Conservation (phyloP, 495 filamentous ascomycete species). For the Platismatia glauca region DNA sequence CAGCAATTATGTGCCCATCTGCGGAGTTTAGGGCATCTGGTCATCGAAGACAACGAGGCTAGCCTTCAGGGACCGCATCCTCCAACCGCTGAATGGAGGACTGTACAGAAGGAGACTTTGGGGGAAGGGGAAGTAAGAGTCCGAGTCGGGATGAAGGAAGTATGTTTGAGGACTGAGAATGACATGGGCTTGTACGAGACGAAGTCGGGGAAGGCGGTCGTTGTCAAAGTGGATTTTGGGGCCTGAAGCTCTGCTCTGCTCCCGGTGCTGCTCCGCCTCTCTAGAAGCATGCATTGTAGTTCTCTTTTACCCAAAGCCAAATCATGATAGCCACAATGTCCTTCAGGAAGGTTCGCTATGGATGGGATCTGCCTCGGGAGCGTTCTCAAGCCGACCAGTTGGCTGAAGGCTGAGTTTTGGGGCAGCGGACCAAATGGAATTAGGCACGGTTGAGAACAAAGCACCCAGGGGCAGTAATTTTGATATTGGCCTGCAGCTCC, state of each 20-base stretch:
- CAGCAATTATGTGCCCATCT: slow-evolving; percentile 17
- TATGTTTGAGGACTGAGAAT: slow-evolving; percentile 26
- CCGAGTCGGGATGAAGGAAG: slow-evolving; percentile 18
- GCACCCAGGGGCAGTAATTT: not conserved
- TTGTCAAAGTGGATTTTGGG: slow-evolving; percentile 19
- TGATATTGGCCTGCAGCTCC: not conserved
- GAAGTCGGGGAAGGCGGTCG: slow-evolving; percentile 22
- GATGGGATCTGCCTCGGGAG: no score
- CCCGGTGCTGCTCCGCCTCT: not conserved
- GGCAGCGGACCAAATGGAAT: not conserved
- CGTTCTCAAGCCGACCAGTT: not conserved
- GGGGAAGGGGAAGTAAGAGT: slow-evolving; percentile 15
- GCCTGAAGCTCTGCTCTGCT: not conserved
- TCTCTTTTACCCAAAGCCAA: not conserved
- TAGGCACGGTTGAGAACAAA: not conserved
- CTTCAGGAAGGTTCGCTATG: not conserved
- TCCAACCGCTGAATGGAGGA: slow-evolving; percentile 5
- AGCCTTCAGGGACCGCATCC: not conserved
- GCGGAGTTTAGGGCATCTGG: slow-evolving; percentile 12
- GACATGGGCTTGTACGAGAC: slow-evolving; percentile 31
- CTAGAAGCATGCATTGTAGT: not conserved
- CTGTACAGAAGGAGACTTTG: not conserved
- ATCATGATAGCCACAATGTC: not conserved
- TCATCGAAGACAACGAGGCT: slow-evolving; percentile 6
- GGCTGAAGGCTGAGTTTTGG: not conserved